Evolutionary conservation across 2,329 filamentous ascomycete genomes (phyloP), one percentile per base, ranked within the genome.

Genomic region (Diplodia sapinea): DNA sequence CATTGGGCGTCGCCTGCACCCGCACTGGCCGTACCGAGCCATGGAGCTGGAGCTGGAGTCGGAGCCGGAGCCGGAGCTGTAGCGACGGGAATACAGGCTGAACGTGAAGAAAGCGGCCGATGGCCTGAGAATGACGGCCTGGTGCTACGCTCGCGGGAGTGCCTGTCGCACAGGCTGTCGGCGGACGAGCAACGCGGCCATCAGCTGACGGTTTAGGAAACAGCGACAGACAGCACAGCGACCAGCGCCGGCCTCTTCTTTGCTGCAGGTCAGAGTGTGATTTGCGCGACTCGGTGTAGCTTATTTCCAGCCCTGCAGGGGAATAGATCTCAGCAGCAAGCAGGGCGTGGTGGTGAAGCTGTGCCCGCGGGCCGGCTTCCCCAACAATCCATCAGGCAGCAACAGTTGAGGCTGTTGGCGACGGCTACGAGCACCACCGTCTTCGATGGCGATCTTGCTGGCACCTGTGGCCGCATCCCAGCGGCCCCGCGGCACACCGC

Each of bases 161-260:
- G 59, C 59, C 59, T 63, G 59, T 63, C 36, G 59, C 59, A 63
- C 59, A 33, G 3, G 57, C 26, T 31, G 57, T 62, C 57, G n/a
- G 40, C 15, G 57, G 31, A 38, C 26, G 47, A 63, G 59, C 57
- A 47, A 33, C n/a, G 15, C 15, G 57, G 17, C 59, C 40, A 38
- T 63, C 59, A 63, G 59, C 59, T 63, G 59, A 63, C 43, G 57
- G 26, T 49, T 62, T 62, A 20, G 57, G 57, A 62, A 62, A 62
- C 57, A 8, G 59, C 23, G 43, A 31, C 59, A 63, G 59, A 47
- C 59, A 63, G 59, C 59, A 63, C 43, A 26, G 26, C 26, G 26
- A 31, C 29, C 51, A 33, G 23, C 23, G 23, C 23, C 23, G 23
- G 23, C 23, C 23, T 26, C n/a, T 26, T 38, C 29, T 4, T 26